Evolutionary conservation across 331 rosid species (phyloP), one percentile per base, ranked within the genome.

Genomic region (Saraca asoca): DNA sequence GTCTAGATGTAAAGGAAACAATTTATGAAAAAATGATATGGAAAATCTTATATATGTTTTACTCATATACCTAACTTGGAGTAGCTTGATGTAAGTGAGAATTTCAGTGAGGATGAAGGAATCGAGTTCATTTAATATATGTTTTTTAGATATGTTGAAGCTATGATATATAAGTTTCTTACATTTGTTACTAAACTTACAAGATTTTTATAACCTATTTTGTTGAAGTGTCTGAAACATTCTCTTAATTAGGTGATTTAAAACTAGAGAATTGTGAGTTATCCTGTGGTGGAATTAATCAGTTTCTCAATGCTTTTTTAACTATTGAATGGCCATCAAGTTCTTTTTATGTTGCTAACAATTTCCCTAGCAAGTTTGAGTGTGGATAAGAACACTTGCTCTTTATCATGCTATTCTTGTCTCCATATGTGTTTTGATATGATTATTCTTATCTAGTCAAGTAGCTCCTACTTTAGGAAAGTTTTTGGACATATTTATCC

Each of bases 71-170:
- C 97, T 50, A 81, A 78, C 70, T 80, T 94, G 95, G 95, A 86
- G 88, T 80, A 75, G 71, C 87, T 94, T 83, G 98, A 94, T 81
- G 64, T 90, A 73, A 81, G 98, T 71, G 98, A 88, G 53, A 94
- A 90, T 86, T 72, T 74, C 35, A 77, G 90, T 64, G 85, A 70
- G 78, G 95, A 86, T 73, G 89, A 66, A 58, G 98, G 97, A 78
- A 78, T 94, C 82, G 81, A 94, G 98, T 88, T 33, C 70, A 68
- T 57, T 34, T 54, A 66, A 39, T 68, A 72, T 77, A 55, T 19
- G 12, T 75, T 68, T 45, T 67, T 15, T 57, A 17, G 65, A 42
- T 66, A 45, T 49, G 46, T 51, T 39, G 15, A 54, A 64, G 19
- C 41, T 64, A 29, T 60, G 20, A 71, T 59, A 58, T 72, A 54